A percentile compares a stretch with the other conserved stretches of the same genome.
phyloP scores from a whole-genome alignment of 2,329 filamentous ascomycete genomes.

The Fusarium sp. region DNA sequence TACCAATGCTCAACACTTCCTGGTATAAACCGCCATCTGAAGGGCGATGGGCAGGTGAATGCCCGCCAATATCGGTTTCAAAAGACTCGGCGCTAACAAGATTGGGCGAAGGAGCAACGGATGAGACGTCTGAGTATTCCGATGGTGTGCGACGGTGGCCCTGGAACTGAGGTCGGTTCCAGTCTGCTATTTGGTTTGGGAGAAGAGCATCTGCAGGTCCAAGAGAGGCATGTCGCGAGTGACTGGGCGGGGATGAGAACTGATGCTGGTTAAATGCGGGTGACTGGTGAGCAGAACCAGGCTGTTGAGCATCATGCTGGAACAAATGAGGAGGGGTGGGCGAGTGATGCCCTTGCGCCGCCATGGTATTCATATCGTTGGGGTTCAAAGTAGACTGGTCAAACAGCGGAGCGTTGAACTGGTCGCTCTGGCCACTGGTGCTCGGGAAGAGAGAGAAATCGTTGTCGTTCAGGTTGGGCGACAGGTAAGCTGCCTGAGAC shows the following conservation, averaged over 20 bases:
- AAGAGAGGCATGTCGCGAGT: conserved; percentile 68
- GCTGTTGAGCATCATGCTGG: conserved; percentile 60
- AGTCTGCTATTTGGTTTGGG: conserved; percentile 63
- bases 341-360: conserved; percentile 66
- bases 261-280: conserved; percentile 68
- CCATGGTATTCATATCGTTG: conserved; percentile 64
- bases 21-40: conserved; percentile 80
- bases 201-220: conserved; percentile 69
- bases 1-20: conserved; percentile 80
- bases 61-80: conserved; percentile 75
- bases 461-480: conserved; percentile 62
- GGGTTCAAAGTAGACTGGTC: conserved; percentile 59
- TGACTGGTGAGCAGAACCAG: conserved; percentile 66
- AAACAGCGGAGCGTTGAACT: conserved; percentile 73
- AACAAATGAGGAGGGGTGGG: conserved; percentile 68
- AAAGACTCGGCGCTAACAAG: conserved; percentile 82
- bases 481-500: conserved; percentile 59
- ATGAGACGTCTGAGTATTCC: conserved; percentile 93
- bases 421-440: conserved; percentile 63
- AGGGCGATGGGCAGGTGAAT: conserved; percentile 83
- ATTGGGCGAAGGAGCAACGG: conserved; percentile 85
- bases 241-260: conserved; percentile 63
- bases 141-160: conserved; percentile 87
- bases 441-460: conserved; percentile 75
- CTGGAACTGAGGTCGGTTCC: conserved; percentile 73